Conservation (phyloP, 441 rosid species). For the Gossypium schwendimanii region DNA sequence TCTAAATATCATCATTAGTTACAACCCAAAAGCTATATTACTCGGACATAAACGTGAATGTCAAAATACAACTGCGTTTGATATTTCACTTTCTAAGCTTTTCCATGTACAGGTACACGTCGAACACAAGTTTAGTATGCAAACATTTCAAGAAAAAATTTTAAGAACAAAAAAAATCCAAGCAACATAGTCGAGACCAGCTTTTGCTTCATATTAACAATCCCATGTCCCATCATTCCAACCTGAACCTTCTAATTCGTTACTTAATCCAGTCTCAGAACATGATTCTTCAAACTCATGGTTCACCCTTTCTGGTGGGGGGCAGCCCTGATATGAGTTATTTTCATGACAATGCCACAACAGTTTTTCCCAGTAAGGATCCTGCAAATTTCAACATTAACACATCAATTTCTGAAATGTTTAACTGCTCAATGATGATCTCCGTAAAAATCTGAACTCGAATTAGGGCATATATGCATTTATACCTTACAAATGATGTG, state of each 20-base stretch:
- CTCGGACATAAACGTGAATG: background rate
- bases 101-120: no score
- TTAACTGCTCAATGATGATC: background rate
- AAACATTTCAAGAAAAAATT: no score
- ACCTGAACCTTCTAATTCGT: constrained; percentile 14
- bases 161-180: background rate
- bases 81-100: background rate
- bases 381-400: constrained; percentile 20
- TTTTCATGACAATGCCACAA: constrained; percentile 31
- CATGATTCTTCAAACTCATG: background rate
- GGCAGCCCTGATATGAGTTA: constrained; percentile 33
- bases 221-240: constrained; percentile 27
- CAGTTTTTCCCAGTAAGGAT: constrained; percentile 37
- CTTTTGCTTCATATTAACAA: constrained; percentile 17
- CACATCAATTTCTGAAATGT: background rate
- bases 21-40: background rate
- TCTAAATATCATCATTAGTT: no score
- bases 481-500: constrained; percentile 59
- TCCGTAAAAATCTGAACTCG: background rate
- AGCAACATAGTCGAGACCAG: background rate
- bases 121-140: no score
- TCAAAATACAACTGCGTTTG: background rate
- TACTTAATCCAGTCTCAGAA: constrained; percentile 20
- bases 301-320: constrained; percentile 24
- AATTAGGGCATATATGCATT: background rate